Conservation (phyloP, 176 grass and related monocot genomes). For the Cenchrus americanus region DNA sequence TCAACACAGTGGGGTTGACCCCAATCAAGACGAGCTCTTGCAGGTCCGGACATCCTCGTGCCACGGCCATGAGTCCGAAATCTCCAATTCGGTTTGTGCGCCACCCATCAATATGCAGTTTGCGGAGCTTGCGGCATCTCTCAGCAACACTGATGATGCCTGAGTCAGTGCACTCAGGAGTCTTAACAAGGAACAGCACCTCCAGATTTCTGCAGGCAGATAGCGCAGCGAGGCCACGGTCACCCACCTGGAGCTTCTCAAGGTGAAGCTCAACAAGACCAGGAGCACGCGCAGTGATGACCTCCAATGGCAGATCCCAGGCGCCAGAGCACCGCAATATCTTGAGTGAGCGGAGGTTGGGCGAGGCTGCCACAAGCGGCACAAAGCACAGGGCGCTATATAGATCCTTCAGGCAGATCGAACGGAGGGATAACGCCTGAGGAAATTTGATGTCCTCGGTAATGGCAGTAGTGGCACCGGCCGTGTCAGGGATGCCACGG, state of each 20-base stretch:
- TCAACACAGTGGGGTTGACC: slow-evolving; percentile 76
- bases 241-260: slow-evolving; percentile 91
- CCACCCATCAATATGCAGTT: slow-evolving; percentile 94
- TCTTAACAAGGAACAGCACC: slow-evolving; percentile 89
- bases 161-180: slow-evolving; percentile 81
- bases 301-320: slow-evolving; percentile 77
- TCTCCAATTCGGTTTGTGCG: slow-evolving; percentile 88
- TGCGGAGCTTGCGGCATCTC: slow-evolving; percentile 78
- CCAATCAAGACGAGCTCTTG: slow-evolving; percentile 91
- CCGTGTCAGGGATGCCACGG: slow-evolving; percentile 71
- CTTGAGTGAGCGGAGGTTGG: slow-evolving; percentile 78
- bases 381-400: slow-evolving; percentile 86
- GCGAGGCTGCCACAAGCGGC: slow-evolving; percentile 73
- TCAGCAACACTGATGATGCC: slow-evolving; percentile 71
- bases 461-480: slow-evolving; percentile 45
- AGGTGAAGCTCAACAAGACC: slow-evolving; percentile 83
- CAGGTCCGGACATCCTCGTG: slow-evolving; percentile 62
- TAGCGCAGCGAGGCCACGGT: slow-evolving; percentile 72
- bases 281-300: slow-evolving; percentile 45
- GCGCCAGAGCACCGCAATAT: slow-evolving; percentile 86
- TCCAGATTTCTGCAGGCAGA: slow-evolving; percentile 65
- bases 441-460: slow-evolving; percentile 47
- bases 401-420: slow-evolving; percentile 87
- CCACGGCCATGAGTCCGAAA: slow-evolving; percentile 71
- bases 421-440: slow-evolving; percentile 50